These are phyloP conservation scores for Candida chauliodis DNA, from an alignment of 805 yeast species.

Conservation along the genomic window DNA sequence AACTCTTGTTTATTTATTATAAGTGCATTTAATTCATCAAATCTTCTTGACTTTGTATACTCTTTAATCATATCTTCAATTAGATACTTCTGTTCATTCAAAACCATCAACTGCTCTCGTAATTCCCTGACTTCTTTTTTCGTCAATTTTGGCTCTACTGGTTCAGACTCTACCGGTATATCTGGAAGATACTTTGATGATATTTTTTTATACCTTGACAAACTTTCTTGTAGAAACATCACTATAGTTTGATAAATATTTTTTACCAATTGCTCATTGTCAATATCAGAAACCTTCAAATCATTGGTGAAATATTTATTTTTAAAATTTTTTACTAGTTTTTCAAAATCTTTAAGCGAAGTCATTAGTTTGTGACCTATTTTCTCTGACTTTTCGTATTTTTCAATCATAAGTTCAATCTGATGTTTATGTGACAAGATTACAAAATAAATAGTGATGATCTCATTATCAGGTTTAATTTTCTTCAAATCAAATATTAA, in stretches of 20 bases:
- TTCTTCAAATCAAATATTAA: slow-evolving; percentile 49
- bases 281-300: slow-evolving; percentile 12
- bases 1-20: slow-evolving; percentile 58
- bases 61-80: slow-evolving; percentile 61
- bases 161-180: slow-evolving; percentile 15
- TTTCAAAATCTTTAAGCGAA: slow-evolving; percentile 31
- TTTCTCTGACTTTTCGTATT: slow-evolving; percentile 19
- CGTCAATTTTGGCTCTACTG: slow-evolving; percentile 24
- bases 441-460: slow-evolving; percentile 17
- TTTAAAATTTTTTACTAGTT: slow-evolving; percentile 21
- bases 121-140: slow-evolving; percentile 53
- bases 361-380: slow-evolving; percentile 21
- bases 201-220: slow-evolving; percentile 59
- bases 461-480: slow-evolving; percentile 1
- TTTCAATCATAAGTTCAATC: slow-evolving; percentile 18
- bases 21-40: slow-evolving; percentile 70
- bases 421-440: slow-evolving; percentile 21
- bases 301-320: slow-evolving; percentile 13
- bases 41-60: slow-evolving; percentile 63
- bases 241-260: slow-evolving; percentile 58
- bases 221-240: slow-evolving; percentile 60
- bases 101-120: slow-evolving; percentile 77
- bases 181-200: slow-evolving; percentile 48
- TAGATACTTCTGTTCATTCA: slow-evolving; percentile 77
- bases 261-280: slow-evolving; percentile 31